Base-by-base conservation (phyloP, 1,139 yeast species). In the Nakaseomyces glabratus region DNA sequence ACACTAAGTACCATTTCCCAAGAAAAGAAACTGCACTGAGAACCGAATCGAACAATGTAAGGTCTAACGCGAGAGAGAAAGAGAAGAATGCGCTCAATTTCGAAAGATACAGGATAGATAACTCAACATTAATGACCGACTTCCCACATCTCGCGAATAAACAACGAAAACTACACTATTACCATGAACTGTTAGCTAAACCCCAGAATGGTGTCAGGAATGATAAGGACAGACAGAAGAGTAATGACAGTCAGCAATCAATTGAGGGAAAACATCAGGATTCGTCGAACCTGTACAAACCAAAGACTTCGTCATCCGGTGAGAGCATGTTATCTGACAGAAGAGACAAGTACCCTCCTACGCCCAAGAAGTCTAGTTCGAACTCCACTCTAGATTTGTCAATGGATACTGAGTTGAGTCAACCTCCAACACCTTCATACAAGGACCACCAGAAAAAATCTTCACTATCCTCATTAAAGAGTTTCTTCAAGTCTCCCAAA, bases 401-500 rank as follows among this genome's bases (percentile, higher is more conserved):
- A 4, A 13, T 22, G 10, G 33, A 31, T 6, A n/a, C 21, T 18
- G 33, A 31, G 11, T 16, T 17, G 17, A 16, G 25, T 11, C 30
- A 25, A 18, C 41, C 40, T 13, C 45, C 43, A 14, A 28, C 37
- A 9, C 40, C 42, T 9, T 25, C 38, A 14, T 34, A 37, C 20
- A 47, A 47, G 29, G 33, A 46, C 8, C 57, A 53, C 31, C 51
- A 44, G 29, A 57, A 56, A 33, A 52, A 53, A 34, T 36, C 52
- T 1, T 52, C 60, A 4, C 49, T 56, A 19, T 39, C 41, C 14
- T 52, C 57, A 2, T 35, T 57, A 18, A 57, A 48, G 31, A 55
- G 46, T 31, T 35, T 57, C 12, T 56, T 57, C 42, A 52, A 43
- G 34, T 51, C 57, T 2, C 57, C 59, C 6, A 47, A 44, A 31